Conservation (phyloP, 345 rosid species). For the Conringia planisiliqua region DNA sequence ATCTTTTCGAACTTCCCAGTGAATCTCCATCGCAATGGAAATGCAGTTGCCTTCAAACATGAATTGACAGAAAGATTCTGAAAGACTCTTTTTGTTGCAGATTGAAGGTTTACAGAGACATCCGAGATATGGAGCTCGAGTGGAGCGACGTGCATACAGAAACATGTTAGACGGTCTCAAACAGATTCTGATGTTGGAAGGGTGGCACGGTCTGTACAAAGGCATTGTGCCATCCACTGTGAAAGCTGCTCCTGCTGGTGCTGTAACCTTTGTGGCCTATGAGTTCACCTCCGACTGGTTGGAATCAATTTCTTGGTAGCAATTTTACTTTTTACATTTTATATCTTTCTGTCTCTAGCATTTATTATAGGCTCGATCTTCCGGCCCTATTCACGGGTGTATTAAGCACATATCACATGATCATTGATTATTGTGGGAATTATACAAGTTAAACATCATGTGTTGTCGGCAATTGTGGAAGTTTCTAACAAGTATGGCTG, state of each 20-base stretch:
- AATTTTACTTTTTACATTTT: constrained; percentile 7
- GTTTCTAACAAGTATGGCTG: not conserved
- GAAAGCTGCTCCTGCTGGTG: constrained; percentile 99
- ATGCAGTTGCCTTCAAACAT: not conserved
- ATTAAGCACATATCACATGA: constrained; percentile 10
- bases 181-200: constrained; percentile 59
- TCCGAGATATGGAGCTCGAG: constrained; percentile 82
- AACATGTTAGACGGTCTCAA: constrained; percentile 75
- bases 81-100: constrained; percentile 37
- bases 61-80: not conserved
- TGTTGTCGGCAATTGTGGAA: not conserved
- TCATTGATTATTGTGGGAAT: constrained; percentile 18
- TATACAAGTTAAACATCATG: constrained; percentile 12
- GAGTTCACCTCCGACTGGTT: constrained; percentile 81
- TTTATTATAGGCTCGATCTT: constrained; percentile 25
- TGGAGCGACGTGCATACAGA: constrained; percentile 65
- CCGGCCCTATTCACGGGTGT: constrained; percentile 9
- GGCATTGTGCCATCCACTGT: constrained; percentile 89
- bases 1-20: not conserved
- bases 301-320: constrained; percentile 54
- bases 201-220: constrained; percentile 92
- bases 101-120: constrained; percentile 88
- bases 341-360: constrained; percentile 19
- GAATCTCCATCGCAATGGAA: not conserved
- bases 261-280: constrained; percentile 87